phyloP scores from a whole-genome alignment of 1,284 basidiomycete species.

The Uromyces viciae-fabae region DNA sequence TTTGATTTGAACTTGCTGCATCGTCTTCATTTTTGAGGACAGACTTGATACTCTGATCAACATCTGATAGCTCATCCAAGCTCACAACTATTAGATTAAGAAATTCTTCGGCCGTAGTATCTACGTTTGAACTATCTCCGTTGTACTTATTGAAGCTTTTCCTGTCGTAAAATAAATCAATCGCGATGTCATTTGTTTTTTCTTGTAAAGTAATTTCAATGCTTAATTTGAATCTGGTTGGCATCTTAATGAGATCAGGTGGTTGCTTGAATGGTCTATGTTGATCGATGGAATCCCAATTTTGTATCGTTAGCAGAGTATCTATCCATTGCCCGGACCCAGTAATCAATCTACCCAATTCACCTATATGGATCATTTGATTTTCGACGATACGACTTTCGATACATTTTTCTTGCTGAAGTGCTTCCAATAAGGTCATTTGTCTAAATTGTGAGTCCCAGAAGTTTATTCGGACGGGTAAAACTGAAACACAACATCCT shows the following conservation, averaged over 20 bases:
- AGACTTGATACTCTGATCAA: background rate
- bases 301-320: constrained; percentile 49
- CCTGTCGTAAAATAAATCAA: constrained; percentile 24
- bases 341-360: constrained; percentile 2
- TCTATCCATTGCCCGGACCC: constrained; percentile 44
- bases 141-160: constrained; percentile 45
- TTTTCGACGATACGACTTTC: constrained; percentile 46
- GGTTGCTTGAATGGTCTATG: constrained; percentile 47
- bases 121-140: background rate
- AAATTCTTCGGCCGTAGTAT: background rate
- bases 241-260: constrained; percentile 49
- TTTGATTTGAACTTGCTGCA: too few relatives aligned
- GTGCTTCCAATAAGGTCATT: background rate
- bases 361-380: constrained; percentile 41
- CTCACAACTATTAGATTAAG: background rate
- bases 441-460: background rate
- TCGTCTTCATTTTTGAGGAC: too few relatives aligned
- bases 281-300: constrained; percentile 41
- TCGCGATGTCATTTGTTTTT: background rate
- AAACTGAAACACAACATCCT: constrained; percentile 50
- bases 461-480: constrained; percentile 47
- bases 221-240: constrained; percentile 49
- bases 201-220: constrained; percentile 48
- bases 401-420: constrained; percentile 21
- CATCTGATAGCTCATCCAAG: background rate